A percentile compares a stretch with the other conserved stretches of the same genome.
These are phyloP conservation scores for Argentina anserina DNA, from an alignment of 306 rosid genomes.

Conservation along the genomic window DNA sequence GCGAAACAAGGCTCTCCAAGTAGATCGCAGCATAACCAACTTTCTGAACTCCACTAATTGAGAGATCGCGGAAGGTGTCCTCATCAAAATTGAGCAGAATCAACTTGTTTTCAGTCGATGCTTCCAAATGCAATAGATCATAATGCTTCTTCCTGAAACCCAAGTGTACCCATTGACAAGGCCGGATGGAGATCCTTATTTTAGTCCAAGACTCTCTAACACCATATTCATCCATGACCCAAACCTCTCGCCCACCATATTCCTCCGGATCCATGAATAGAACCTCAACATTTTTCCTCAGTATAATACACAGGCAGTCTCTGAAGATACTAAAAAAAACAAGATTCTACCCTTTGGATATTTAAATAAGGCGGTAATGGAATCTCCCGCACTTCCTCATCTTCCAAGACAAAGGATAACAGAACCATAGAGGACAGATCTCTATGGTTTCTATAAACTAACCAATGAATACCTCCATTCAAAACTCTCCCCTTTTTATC, in stretches of 20 bases:
- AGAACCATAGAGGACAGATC: neutral
- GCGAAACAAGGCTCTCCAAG: conserved; percentile 2
- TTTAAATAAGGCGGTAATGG: neutral
- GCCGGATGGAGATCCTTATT: neutral
- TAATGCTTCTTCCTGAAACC: neutral
- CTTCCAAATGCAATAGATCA: neutral
- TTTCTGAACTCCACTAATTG: neutral
- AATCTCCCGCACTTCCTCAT: neutral
- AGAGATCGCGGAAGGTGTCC: neutral
- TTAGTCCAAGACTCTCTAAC: neutral
- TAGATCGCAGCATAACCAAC: neutral
- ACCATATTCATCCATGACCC: neutral
- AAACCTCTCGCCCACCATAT: no score
- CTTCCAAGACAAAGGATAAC: neutral
- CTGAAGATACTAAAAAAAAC: neutral
- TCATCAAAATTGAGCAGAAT: neutral
- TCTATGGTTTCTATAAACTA: neutral
- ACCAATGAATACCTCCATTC: neutral
- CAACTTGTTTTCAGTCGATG: neutral
- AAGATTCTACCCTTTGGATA: neutral
- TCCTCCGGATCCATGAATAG: no score
- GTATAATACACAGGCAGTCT: neutral
- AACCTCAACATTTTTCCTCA: neutral
- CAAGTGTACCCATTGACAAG: neutral
- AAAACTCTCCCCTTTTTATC: neutral